These are phyloP conservation scores for Leccinum subgranulosum DNA, from an alignment of 768 basidiomycete species.

Conservation along the genomic window DNA sequence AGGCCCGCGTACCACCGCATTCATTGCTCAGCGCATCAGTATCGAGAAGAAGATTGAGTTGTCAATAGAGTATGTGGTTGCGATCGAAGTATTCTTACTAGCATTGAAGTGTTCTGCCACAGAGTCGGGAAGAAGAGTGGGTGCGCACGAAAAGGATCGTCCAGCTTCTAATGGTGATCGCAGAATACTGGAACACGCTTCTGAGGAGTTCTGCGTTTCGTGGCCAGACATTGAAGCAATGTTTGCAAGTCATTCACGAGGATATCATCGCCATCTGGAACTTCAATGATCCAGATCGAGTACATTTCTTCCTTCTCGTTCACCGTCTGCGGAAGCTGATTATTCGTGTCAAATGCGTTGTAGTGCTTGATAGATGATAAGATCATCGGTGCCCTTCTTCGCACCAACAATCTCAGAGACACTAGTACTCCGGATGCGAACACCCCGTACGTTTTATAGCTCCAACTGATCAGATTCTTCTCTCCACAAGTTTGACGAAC, in stretches of 20 bases:
- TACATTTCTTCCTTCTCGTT: not conserved
- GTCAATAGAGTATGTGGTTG: too few species aligned
- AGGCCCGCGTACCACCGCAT: not conserved
- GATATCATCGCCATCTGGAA: not conserved
- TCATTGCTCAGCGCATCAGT: not conserved
- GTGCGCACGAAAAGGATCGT: not conserved
- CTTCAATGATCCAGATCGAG: not conserved
- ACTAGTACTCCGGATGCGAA: not conserved
- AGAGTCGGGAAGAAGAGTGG: not conserved
- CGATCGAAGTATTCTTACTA: too few species aligned
- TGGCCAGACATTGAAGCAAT: not conserved
- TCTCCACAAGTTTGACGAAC: too few species aligned
- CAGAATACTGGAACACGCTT: not conserved
- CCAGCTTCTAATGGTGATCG: not conserved
- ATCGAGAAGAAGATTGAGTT: not conserved
- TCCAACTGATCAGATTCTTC: too few species aligned
- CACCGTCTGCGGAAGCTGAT: not conserved
- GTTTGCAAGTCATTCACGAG: not conserved
- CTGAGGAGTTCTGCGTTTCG: not conserved
- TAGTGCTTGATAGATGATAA: not conserved
- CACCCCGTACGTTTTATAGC: not conserved
- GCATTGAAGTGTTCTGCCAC: not conserved
- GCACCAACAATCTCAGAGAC: not conserved
- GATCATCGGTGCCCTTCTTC: not conserved
- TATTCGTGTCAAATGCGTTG: not conserved